These are phyloP conservation scores for Leucoagaricus sp. DNA, from an alignment of 1,284 basidiomycete species.

Conservation along the genomic window DNA sequence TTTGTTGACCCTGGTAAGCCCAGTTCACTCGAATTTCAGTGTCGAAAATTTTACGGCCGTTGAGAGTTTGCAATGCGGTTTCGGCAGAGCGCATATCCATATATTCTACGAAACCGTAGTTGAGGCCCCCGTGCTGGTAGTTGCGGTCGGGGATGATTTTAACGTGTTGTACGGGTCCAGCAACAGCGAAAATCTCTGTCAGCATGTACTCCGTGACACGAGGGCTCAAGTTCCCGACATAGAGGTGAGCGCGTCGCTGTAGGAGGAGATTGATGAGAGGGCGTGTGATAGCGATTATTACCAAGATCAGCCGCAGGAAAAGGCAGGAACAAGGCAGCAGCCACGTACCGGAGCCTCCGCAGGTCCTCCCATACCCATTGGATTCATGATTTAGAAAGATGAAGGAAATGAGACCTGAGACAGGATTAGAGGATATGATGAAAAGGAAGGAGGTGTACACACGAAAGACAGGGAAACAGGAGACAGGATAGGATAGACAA, in stretches of 20 bases:
- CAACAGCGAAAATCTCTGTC: constrained; percentile 94
- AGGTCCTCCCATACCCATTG: constrained; percentile 64
- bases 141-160: constrained; percentile 99
- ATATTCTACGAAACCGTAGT: constrained; percentile 98
- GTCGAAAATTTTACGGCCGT: constrained; percentile 97
- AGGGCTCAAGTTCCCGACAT: constrained; percentile 95
- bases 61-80: constrained; percentile 94
- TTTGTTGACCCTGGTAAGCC: constrained; percentile 96
- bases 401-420: constrained; percentile 48
- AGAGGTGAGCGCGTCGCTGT: constrained; percentile 89
- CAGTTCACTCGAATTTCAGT: constrained; percentile 97
- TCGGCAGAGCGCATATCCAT: constrained; percentile 97
- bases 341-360: constrained; percentile 75
- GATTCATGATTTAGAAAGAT: constrained; percentile 76
- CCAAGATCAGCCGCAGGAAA: constrained; percentile 31
- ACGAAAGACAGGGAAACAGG: constrained; percentile 45
- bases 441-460: constrained; percentile 21
- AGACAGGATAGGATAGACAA: constrained; percentile 51
- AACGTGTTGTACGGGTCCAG: constrained; percentile 93
- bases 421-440: constrained; percentile 24
- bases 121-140: constrained; percentile 96
- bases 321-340: constrained; percentile 20
- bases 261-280: constrained; percentile 17
- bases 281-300: constrained; percentile 22
- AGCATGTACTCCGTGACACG: constrained; percentile 95